Base-by-base conservation (phyloP, 306 rosid species). In the Arachis stenosperma region DNA sequence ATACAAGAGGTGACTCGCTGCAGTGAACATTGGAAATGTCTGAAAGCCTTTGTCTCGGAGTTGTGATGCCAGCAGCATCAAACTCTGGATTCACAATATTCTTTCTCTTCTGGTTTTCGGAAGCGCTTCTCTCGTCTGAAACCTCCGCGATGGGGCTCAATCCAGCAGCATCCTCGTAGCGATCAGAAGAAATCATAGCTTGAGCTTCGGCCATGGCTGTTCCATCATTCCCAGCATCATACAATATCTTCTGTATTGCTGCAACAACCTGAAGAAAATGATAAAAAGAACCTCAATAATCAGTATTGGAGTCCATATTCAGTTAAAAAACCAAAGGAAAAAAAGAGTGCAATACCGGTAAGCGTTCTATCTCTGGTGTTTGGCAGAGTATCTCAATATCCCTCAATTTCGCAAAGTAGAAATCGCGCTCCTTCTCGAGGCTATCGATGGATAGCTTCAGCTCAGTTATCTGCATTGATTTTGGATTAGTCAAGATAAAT, bases 361-460 rank as follows among this genome's bases (percentile, higher is more conserved):
- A 87, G 33, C 83, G 73, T 67, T 90, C 97, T 17, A 95, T 85
- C 81, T 80, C 93, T 2, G 93, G 97, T 81, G 68, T 86, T 80
- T 95, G 98, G 77, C 99, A 91, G 40, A 94, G 85, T 72, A 91
- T 87, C 85, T 94, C 97, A 57, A 94, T 90, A 59, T 94, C 99
- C 77, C 99, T 87, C 65, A 91, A 81, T 74, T 94, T 94, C 0
- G 85, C 89, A 71, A 94, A 94, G 79, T 95, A 95, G 86, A 91
- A 95, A 61, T 95, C 98, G 54, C 99, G 67, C 67, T 95, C 98
- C 84, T 95, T 95, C 87, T 95, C 99, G 65, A 95, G 99, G 79
- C 96, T 90, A 74, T 95, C 98, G 47, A 95, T 86, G 3, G 99
- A 91, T 17, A 95, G 75, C 74, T 95, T 95, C 86, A 94, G 79